Conservation (phyloP, 1,139 yeast genomes). For the Sugiyamaella novakii region DNA sequence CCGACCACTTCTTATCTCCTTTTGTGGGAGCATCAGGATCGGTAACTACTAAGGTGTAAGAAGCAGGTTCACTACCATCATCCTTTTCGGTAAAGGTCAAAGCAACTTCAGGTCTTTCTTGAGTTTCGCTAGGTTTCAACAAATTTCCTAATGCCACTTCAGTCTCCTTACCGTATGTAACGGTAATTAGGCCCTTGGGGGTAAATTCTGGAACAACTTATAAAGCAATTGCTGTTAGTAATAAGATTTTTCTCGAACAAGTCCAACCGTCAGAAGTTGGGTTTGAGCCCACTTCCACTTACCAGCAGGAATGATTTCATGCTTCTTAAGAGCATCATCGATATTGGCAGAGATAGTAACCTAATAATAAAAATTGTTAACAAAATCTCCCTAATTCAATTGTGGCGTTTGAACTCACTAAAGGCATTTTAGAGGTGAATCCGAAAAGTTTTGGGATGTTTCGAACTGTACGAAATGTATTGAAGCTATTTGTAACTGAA, state of each 20-base stretch:
- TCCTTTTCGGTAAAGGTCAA: conserved; percentile 55
- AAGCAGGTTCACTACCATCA: conserved; percentile 47
- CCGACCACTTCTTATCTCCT: conserved; percentile 84
- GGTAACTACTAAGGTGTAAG: conserved; percentile 74
- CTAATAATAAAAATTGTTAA: conserved; percentile 7
- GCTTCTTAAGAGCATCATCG: conserved; percentile 61
- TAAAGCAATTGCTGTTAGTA: not conserved
- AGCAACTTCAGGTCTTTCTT: conserved; percentile 62
- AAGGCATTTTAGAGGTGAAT: conserved; percentile 29
- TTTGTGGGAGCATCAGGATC: conserved; percentile 95
- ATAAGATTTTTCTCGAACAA: no score
- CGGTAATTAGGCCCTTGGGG: conserved; percentile 45
- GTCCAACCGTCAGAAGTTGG: no score
- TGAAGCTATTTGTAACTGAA: conserved; percentile 13
- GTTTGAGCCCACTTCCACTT: no score
- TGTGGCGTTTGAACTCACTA: conserved; percentile 23
- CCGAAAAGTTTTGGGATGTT: conserved; percentile 13
- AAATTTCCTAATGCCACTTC: conserved; percentile 83
- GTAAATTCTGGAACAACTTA: conserved; percentile 41
- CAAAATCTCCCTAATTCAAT: not conserved
- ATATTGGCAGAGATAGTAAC: conserved; percentile 67
- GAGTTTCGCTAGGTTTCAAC: conserved; percentile 65
- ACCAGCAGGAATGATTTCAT: conserved; percentile 66
- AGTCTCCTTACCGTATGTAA: conserved; percentile 52
- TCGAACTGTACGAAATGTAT: conserved; percentile 10